These are phyloP conservation scores for Dioszegia aurantiaca DNA, from an alignment of 768 basidiomycete genomes.

Conservation along the genomic window DNA sequence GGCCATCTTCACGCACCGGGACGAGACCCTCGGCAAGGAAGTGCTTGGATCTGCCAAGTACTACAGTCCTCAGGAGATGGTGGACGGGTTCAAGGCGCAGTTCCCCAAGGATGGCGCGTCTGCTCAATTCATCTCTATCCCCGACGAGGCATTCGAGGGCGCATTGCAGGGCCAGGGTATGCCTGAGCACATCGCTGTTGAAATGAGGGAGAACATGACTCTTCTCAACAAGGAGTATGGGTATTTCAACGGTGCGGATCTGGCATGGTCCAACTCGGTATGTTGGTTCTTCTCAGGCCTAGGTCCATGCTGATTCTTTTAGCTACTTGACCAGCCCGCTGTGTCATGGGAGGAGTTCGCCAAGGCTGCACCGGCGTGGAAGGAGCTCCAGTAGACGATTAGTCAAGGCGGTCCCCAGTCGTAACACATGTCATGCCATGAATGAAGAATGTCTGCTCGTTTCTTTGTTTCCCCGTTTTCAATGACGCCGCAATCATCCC, in stretches of 20 bases:
- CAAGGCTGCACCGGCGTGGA: slow-evolving; percentile 16
- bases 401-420: too few relatives aligned
- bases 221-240: slow-evolving; percentile 27
- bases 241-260: slow-evolving; percentile 19
- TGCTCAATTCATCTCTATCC: slow-evolving; percentile 4
- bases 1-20: slow-evolving; percentile 22
- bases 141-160: slow-evolving; percentile 17
- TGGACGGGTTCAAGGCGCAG: slow-evolving; percentile 16
- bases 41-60: slow-evolving; percentile 18
- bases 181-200: slow-evolving; percentile 17
- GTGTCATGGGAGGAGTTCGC: slow-evolving; percentile 18
- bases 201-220: slow-evolving; percentile 27
- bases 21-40: slow-evolving; percentile 16
- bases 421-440: too few relatives aligned
- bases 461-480: too few relatives aligned
- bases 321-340: slow-evolving; percentile 18
- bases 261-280: slow-evolving; percentile 19
- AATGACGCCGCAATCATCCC: too few relatives aligned
- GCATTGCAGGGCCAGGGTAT: slow-evolving; percentile 15
- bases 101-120: slow-evolving; percentile 17
- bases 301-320: neutral
- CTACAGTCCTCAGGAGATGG: slow-evolving; percentile 16
- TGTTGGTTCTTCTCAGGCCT: slow-evolving; percentile 1
- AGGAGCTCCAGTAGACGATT: too few relatives aligned
- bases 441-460: too few relatives aligned